Evolutionary conservation across 176 grass and related monocot genomes (phyloP).

Genomic region (Phyllostachys edulis): DNA sequence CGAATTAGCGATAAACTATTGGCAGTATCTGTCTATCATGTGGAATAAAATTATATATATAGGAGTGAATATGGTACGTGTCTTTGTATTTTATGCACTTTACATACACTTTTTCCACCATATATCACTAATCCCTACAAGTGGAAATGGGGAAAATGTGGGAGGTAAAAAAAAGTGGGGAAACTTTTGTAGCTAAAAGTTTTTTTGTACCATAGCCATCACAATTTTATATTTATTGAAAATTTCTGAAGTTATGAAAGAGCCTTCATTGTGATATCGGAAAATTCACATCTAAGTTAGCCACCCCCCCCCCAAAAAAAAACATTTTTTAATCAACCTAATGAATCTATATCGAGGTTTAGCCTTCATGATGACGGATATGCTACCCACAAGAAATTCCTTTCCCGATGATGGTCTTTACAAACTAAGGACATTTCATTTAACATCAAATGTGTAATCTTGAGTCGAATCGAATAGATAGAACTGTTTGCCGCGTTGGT

Average conservation of each 20-base stretch:
- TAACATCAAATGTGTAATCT: background rate
- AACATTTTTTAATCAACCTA: no score
- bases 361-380: background rate
- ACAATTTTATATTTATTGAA: background rate
- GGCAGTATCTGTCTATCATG: background rate
- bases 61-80: background rate
- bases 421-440: background rate
- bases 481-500: background rate
- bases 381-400: background rate
- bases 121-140: background rate
- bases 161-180: background rate
- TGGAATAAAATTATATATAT: background rate
- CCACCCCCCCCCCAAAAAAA: no score
- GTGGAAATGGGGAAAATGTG: background rate
- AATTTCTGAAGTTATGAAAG: no score
- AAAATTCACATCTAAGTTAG: no score
- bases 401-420: background rate
- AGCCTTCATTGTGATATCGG: no score
- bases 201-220: background rate
- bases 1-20: background rate
- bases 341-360: no score
- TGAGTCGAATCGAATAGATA: background rate
- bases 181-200: background rate
- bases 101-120: background rate
- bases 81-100: slow-evolving; percentile 20